Base-by-base conservation (phyloP, 257 asterid species). In the Ballota nigra region DNA sequence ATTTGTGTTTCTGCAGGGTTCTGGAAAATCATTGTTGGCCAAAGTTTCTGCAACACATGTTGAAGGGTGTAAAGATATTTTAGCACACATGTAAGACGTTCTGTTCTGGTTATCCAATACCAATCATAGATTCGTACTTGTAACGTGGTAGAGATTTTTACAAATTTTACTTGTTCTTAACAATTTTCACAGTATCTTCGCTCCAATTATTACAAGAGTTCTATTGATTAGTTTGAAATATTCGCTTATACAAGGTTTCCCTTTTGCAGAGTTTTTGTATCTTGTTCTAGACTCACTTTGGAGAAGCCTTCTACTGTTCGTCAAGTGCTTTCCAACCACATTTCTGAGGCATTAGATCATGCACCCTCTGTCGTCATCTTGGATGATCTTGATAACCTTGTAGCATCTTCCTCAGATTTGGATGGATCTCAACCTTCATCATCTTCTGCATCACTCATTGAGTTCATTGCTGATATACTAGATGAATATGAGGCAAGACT, bases 311-410 rank as follows among this genome's bases (percentile, higher is more conserved):
- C 88, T 40, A 73, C 86, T 31, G 77, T 87, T 71, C 97, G 86
- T 66, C 93, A 85, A 80, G 82, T 81, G 59, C 82, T 95, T 76
- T 82, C 90, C 26, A 79, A 86, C 68, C 82, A 82, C 82, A 82
- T 89, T 60, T 76, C 97, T 43, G 95, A 91, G 79, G 99, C 96
- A 34, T 73, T 91, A 68, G 97, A 91, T 81, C 89, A 82, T 82
- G 88, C 97, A 29, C 99, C 99, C 72, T 91, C 99, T 64, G 85
- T 89, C 75, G 71, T 95, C 57, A 73, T 95, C 73, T 88, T 95
- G 80, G 99, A 95, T 83, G 99, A 95, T 89, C 89, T 95, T 79
- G 99, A 95, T 72, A 82, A 90, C 86, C 92, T 95, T 19, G 73
- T 95, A 70, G 76, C 91, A 33, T 81, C 96, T 69, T 80, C 96